Evolutionary conservation across 805 yeast genomes (phyloP).

Genomic region (Candida sphagnicola): DNA sequence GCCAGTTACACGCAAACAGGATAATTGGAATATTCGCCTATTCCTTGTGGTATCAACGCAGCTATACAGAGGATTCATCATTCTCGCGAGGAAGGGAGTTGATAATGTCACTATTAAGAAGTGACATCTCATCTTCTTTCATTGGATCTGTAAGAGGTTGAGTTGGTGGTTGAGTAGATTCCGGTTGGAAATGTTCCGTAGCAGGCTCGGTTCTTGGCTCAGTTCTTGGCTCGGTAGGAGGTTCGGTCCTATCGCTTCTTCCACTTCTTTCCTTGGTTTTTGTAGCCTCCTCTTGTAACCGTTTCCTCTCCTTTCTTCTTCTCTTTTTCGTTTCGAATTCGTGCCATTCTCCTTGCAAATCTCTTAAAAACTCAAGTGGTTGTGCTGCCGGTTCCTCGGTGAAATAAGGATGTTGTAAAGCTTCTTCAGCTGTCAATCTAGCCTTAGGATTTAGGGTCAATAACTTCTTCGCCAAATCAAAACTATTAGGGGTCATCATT

Average conservation of each 20-base stretch:
- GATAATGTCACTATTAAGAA: background rate
- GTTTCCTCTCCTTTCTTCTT: conserved; percentile 46
- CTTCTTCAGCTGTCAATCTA: conserved; percentile 66
- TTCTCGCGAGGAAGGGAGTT: background rate
- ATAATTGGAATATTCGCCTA: too few species aligned
- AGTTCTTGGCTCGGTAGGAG: background rate
- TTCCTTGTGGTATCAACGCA: too few species aligned
- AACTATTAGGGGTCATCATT: conserved; percentile 48
- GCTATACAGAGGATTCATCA: too few species aligned
- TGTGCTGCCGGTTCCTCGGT: conserved; percentile 62
- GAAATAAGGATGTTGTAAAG: conserved; percentile 68
- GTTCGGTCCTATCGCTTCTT: background rate
- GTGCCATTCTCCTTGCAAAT: conserved; percentile 87
- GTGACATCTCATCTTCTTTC: background rate
- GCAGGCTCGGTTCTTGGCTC: conserved; percentile 2
- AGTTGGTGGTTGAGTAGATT: background rate
- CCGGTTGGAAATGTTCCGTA: too few species aligned
- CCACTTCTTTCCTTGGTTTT: conserved; percentile 4
- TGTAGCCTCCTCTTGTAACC: conserved; percentile 26
- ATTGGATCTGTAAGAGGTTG: too few species aligned
- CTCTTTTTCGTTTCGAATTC: conserved; percentile 91
- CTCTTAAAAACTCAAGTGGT: conserved; percentile 50
- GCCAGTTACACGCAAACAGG: too few species aligned
- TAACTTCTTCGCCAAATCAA: conserved; percentile 61
- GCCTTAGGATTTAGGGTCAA: conserved; percentile 64